phyloP scores from a whole-genome alignment of 305 asterid genomes.

The Fraxinus greggii region DNA sequence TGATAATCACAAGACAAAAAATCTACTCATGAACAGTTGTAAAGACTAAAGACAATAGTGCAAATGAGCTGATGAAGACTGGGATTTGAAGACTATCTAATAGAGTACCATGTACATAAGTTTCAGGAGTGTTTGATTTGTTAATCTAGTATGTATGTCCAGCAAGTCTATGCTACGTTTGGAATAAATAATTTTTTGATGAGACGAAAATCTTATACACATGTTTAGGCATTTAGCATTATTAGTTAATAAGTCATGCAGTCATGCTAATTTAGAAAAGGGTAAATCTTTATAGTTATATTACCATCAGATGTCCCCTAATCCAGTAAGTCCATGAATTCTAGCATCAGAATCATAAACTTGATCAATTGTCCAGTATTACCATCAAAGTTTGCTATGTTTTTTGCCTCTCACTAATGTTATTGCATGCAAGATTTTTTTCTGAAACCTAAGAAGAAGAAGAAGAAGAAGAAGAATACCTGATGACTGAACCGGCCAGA shows the following conservation, averaged over 20 bases:
- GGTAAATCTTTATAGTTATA: neutral
- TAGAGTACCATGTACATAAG: constrained; percentile 12
- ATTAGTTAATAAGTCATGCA: constrained; percentile 20
- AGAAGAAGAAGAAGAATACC: too few species aligned
- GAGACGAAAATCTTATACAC: neutral
- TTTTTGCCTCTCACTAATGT: too few species aligned
- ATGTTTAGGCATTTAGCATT: constrained; percentile 1
- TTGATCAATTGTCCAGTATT: neutral
- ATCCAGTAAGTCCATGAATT: constrained; percentile 13
- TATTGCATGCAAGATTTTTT: too few species aligned
- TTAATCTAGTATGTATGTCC: constrained; percentile 15
- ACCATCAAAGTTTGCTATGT: too few species aligned
- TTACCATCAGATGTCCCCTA: neutral
- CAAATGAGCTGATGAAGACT: constrained; percentile 12
- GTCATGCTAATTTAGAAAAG: neutral
- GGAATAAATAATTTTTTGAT: neutral
- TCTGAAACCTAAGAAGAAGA: too few species aligned
- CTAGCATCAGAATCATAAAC: constrained; percentile 10
- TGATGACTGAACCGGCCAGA: too few species aligned
- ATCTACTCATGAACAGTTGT: constrained; percentile 82
- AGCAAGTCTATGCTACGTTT: neutral
- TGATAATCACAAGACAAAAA: too few species aligned
- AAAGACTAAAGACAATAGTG: constrained; percentile 32
- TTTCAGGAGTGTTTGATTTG: constrained; percentile 8
- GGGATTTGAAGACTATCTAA: neutral